These are phyloP conservation scores for Lactarius vividus DNA, from an alignment of 768 basidiomycete genomes.

Conservation along the genomic window DNA sequence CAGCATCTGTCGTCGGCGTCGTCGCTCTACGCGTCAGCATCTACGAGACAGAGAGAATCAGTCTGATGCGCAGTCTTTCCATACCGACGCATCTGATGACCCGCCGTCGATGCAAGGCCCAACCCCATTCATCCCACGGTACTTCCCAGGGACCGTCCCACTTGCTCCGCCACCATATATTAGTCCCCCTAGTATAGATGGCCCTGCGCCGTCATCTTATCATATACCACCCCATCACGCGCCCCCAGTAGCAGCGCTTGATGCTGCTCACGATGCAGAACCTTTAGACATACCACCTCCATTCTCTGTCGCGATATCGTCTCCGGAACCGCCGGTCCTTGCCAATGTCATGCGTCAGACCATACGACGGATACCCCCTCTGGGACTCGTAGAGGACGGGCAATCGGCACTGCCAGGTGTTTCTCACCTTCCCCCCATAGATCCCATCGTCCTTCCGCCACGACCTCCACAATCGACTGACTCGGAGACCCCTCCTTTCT, in stretches of 20 bases:
- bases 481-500: not conserved
- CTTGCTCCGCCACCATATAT: slow-evolving; percentile 43
- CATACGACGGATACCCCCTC: not conserved
- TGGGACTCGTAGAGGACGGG: not conserved
- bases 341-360: slow-evolving; percentile 22
- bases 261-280: slow-evolving; percentile 24
- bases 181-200: slow-evolving; percentile 28
- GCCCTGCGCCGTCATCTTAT: slow-evolving; percentile 26
- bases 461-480: not conserved
- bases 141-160: slow-evolving; percentile 51
- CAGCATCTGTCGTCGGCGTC: slow-evolving; percentile 49
- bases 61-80: slow-evolving; percentile 31
- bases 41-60: slow-evolving; percentile 30
- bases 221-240: slow-evolving; percentile 26
- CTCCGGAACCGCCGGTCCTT: slow-evolving; percentile 32
- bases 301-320: slow-evolving; percentile 31
- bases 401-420: not conserved
- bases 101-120: slow-evolving; percentile 43
- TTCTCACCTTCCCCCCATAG: not conserved
- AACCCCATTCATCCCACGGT: slow-evolving; percentile 51
- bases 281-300: slow-evolving; percentile 31
- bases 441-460: not conserved
- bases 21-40: slow-evolving; percentile 42
- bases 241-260: slow-evolving; percentile 11
- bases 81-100: slow-evolving; percentile 34